Evolutionary conservation across 1,139 yeast genomes (phyloP), one percentile per base, ranked within the genome.

Genomic region (Dujonia santamariae): DNA sequence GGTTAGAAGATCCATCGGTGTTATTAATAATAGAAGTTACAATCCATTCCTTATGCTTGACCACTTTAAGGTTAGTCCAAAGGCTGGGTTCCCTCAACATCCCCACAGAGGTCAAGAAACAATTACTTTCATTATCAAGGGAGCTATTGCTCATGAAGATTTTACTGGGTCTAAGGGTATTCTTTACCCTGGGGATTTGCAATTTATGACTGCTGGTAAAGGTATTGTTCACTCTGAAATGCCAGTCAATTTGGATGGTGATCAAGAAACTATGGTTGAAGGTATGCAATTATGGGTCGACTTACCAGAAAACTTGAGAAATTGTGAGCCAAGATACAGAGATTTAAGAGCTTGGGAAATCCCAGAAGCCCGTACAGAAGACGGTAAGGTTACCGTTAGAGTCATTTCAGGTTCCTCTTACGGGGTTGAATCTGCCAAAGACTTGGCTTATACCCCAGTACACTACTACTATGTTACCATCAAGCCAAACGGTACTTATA

Each of bases 211-310:
- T 38, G 96, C 96, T 7, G 96, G 97, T 37, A 76, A 72, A 46
- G 97, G 96, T 36, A 78, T 87, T 30, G 87, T 85, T 26, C 96
- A 87, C 51, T 76, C 88, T 4, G 95, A 85, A 51, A 84, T 85
- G 78, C 96, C 96, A n/a, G 76, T 84, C 22, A 67, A 70, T 27
- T 70, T 69, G 45, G 67, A 68, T 7, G 78, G 77, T 44, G 84
- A 82, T 17, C 54, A 68, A 15, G 63, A 74, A 1, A 18, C 20
- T 16, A 9, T 19, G 27, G 78, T 80, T 25, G 73, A 66, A 27
- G 96, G 96, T 34, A 67, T 88, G 68, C 96, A 88, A 58, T 63
- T 90, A 35, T 88, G 97, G 97, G 96, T 88, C 32, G 96, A 87
- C 53, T 70, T 87, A 42, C 96, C 96, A 4, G 75, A 69, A 36